phyloP scores from a whole-genome alignment of 228 moss, liverwort and hornwort species.

The Sphagnum magellanicum region DNA sequence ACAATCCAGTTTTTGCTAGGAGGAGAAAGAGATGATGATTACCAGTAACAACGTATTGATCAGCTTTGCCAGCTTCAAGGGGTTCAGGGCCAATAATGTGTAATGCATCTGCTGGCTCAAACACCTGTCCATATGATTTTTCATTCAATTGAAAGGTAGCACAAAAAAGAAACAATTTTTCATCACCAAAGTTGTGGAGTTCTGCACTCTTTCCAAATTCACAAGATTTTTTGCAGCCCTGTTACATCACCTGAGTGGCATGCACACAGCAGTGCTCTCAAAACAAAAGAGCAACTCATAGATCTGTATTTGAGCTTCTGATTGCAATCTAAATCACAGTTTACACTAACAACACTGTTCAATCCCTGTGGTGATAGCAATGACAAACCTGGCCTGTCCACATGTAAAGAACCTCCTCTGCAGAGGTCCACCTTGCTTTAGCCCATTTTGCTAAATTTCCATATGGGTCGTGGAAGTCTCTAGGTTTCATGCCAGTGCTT shows the following conservation, averaged over 20 bases:
- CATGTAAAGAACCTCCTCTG: slow-evolving; percentile 26
- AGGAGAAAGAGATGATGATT: neutral
- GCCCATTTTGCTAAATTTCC: slow-evolving; percentile 36
- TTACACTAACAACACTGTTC: no score
- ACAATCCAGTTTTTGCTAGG: neutral
- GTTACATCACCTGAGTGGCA: no score
- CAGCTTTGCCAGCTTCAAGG: slow-evolving; percentile 6
- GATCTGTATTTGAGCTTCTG: no score
- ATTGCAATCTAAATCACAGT: no score
- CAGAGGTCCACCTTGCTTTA: slow-evolving; percentile 39
- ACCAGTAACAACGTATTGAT: slow-evolving; percentile 7
- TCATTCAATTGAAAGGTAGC: neutral
- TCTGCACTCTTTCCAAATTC: no score
- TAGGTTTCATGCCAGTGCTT: slow-evolving; percentile 31
- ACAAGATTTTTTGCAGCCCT: no score
- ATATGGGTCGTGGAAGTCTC: slow-evolving; percentile 38
- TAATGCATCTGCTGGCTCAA: slow-evolving; percentile 15
- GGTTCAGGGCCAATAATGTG: slow-evolving; percentile 21
- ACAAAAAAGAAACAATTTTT: neutral
- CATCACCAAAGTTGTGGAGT: neutral
- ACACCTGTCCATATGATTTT: slow-evolving; percentile 8
- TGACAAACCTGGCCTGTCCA: slow-evolving; percentile 42
- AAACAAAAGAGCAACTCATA: no score
- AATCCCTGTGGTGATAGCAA: no score
- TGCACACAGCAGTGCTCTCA: no score